Evolutionary conservation across 2,329 filamentous ascomycete genomes (phyloP).

Genomic region (Orbilia oligospora): DNA sequence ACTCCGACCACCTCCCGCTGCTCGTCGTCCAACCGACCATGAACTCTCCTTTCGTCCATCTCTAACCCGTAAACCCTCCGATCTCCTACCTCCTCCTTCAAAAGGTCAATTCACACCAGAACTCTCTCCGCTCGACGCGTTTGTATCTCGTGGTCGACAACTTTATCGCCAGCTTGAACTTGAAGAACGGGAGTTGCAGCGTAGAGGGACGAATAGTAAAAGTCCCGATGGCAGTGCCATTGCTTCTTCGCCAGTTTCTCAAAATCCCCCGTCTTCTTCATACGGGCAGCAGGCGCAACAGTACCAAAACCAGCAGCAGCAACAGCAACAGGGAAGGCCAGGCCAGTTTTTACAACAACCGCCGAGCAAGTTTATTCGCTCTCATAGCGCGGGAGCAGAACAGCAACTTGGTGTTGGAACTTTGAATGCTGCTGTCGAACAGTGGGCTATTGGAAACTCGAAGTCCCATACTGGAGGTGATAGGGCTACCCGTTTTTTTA

Average conservation of each 20-base stretch:
- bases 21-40: slow-evolving; percentile 53
- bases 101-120: slow-evolving; percentile 85
- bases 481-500: slow-evolving; percentile 51
- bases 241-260: slow-evolving; percentile 30
- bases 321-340: background rate
- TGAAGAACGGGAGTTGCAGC: slow-evolving; percentile 46
- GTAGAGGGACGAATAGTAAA: slow-evolving; percentile 34
- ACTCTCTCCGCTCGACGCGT: slow-evolving; percentile 93
- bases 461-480: slow-evolving; percentile 51
- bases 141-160: slow-evolving; percentile 89
- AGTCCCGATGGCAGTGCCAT: slow-evolving; percentile 40
- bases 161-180: slow-evolving; percentile 85
- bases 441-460: slow-evolving; percentile 59
- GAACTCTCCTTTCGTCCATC: slow-evolving; percentile 52
- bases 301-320: background rate
- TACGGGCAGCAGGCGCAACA: slow-evolving; percentile 12
- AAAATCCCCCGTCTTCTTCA: slow-evolving; percentile 10
- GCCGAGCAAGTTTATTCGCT: slow-evolving; percentile 52
- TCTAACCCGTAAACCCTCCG: slow-evolving; percentile 54
- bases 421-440: slow-evolving; percentile 53
- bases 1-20: slow-evolving; percentile 38
- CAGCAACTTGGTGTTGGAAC: slow-evolving; percentile 52
- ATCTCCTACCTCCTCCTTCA: slow-evolving; percentile 46
- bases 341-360: slow-evolving; percentile 54
- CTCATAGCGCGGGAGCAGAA: slow-evolving; percentile 58